Evolutionary conservation across 345 rosid species (phyloP), one percentile per base, ranked within the genome.

Genomic region (Melaleuca quinquenervia): DNA sequence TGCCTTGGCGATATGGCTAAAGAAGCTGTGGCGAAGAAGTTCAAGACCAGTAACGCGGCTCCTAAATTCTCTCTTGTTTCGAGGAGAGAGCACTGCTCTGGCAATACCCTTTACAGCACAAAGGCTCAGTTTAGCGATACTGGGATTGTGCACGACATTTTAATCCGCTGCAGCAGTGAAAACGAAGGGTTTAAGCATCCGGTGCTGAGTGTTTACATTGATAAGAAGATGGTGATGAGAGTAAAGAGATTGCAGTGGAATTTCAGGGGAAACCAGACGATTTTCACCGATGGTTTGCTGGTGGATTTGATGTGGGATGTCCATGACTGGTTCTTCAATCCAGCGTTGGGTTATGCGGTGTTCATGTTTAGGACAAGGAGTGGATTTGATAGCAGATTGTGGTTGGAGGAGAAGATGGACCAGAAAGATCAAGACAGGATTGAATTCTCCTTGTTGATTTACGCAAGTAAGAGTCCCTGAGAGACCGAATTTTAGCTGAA

Each of bases 341-440:
- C 85, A 13, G 84, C 82, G 18, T 62, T 60, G 24, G 87, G 87
- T 10, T n/a, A 54, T 9, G 89, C 89, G 14, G 89, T 88, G 80
- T 88, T 88, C 89, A 83, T 85, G 89, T 88, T 88, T 75, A 58
- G 89, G 87, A 88, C 85, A n/a, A 88, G 89, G 87, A 85, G 85
- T 50, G 85, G 84, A 24, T 50, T 88, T 49, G 89, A 88, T 54
- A 82, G 87, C 89, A 83, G 89, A 82, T 53, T 88, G 83, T 85
- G 87, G 89, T 44, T 88, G 55, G 87, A 88, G 52, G 87, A 88
- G 87, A 85, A 85, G 62, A 48, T 83, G 84, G 53, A 53, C 52
- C 86, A 64, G 41, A 85, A 85, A 53, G 89, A 75, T 20, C 54
- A 85, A 13, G 83, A 85, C 36, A 75, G 84, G 32, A 76, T 20